Evolutionary conservation across 169 alveolate genomes (phyloP), one percentile per base, ranked within the genome.

Genomic region (Plasmodium fragile): DNA sequence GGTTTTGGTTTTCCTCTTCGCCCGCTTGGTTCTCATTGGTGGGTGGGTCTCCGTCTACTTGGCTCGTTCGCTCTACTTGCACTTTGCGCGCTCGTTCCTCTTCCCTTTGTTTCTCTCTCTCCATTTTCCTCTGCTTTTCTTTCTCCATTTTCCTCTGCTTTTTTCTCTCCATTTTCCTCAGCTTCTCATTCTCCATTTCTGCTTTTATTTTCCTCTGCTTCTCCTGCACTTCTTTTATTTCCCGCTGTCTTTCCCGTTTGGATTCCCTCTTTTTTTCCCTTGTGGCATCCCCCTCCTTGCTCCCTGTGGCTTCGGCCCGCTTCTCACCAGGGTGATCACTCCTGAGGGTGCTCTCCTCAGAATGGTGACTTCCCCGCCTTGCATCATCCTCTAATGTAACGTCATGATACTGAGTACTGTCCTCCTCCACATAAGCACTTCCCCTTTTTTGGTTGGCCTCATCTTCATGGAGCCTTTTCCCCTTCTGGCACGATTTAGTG

Each of bases 401-500:
- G 39, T 43, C 72, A 49, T 36, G 75, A 65, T 65, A 65, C 36
- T 65, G 41, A 65, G 30, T 28, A 22, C 11, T 65, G 36, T 28
- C 75, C 36, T 25, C 75, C 75, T 65, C 41, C 75, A 65, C 36
- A 28, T 65, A 65, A 25, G 32, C 75, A 65, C 75, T 65, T 65
- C 36, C 34, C 39, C 41, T 43, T 72, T 16, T 53, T 52, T 45
- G 16, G 28, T 81, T 53, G 49, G 36, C 34, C 11, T 65, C 41
- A 65, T 25, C 36, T 0, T 18, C 8, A 65, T 16, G 30, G 32
- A 6, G 10, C 1, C 0, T 41, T 73, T 84, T 83, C 25, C 30
- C 25, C 36, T 45, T 43, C 18, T 70, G 59, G 59, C 28, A 52
- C 11, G 69, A 18, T 22, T 73, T 52, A 32, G 16, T 16, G 59